phyloP scores from a whole-genome alignment of 2,329 filamentous ascomycete species.

The Paraphoma chrysanthemicola region DNA sequence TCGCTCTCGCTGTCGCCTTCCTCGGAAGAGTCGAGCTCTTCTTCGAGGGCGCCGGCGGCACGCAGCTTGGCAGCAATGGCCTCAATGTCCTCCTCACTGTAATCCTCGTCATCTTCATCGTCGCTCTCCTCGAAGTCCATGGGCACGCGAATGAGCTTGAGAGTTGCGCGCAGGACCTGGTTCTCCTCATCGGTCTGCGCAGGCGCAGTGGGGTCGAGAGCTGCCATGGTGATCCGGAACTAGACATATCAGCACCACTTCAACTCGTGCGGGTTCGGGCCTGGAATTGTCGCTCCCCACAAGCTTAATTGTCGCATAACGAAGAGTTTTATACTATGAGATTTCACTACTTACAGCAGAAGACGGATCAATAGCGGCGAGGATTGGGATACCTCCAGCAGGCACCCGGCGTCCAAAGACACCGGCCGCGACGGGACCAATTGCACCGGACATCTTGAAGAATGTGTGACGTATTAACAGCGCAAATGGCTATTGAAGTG shows the following conservation, averaged over 20 bases:
- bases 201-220: conserved; percentile 86
- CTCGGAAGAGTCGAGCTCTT: conserved; percentile 46
- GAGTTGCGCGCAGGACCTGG: conserved; percentile 75
- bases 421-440: conserved; percentile 66
- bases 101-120: conserved; percentile 59
- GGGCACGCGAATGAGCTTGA: conserved; percentile 86
- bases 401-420: conserved; percentile 94
- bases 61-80: conserved; percentile 47
- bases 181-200: conserved; percentile 50
- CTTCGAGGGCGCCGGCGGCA: conserved; percentile 43
- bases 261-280: neutral
- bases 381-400: conserved; percentile 80
- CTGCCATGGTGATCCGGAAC: conserved; percentile 99
- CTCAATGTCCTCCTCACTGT: conserved; percentile 53
- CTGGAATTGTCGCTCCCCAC: neutral
- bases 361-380: conserved; percentile 76
- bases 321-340: neutral
- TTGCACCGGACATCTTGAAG: conserved; percentile 41
- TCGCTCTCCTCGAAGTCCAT: conserved; percentile 64
- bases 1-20: conserved; percentile 72
- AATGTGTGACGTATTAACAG: conserved; percentile 5
- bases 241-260: conserved; percentile 46
- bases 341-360: conserved; percentile 72
- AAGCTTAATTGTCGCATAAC: neutral
- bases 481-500: neutral